phyloP scores from a whole-genome alignment of 1,139 yeast genomes.

The Scheffersomyces lignicola region DNA sequence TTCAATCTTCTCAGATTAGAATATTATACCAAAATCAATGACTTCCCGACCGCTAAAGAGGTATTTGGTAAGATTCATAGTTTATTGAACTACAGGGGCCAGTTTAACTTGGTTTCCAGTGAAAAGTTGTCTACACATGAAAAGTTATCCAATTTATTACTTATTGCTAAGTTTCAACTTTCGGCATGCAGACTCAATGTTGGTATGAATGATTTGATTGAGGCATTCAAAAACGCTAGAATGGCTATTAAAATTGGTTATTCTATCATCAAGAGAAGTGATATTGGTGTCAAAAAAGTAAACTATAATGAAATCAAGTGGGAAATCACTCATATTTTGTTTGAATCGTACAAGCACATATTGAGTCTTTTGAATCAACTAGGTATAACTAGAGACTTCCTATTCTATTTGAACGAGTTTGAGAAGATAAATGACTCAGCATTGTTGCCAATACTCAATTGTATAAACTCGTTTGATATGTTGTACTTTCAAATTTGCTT shows the following conservation, averaged over 20 bases:
- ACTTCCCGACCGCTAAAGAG: conserved; percentile 18
- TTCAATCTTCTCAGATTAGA: conserved; percentile 37
- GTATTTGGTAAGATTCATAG: conserved; percentile 23
- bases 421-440: conserved; percentile 31
- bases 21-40: conserved; percentile 17
- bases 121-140: conserved; percentile 18
- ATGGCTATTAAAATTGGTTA: conserved; percentile 42
- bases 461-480: conserved; percentile 22
- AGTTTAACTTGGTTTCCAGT: conserved; percentile 23
- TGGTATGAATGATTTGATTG: conserved; percentile 15
- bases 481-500: conserved; percentile 16
- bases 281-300: conserved; percentile 20
- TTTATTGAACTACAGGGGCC: conserved; percentile 27
- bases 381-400: conserved; percentile 57
- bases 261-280: conserved; percentile 39
- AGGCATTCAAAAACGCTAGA: conserved; percentile 31
- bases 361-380: conserved; percentile 38
- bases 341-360: conserved; percentile 33
- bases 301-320: conserved; percentile 31
- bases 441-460: conserved; percentile 27
- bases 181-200: conserved; percentile 24
- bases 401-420: conserved; percentile 50
- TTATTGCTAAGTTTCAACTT: conserved; percentile 36
- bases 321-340: conserved; percentile 31
- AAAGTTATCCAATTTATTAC: conserved; percentile 33